Evolutionary conservation across 306 rosid species (phyloP), one percentile per base, ranked within the genome.

Genomic region (Pyrus betulifolia): DNA sequence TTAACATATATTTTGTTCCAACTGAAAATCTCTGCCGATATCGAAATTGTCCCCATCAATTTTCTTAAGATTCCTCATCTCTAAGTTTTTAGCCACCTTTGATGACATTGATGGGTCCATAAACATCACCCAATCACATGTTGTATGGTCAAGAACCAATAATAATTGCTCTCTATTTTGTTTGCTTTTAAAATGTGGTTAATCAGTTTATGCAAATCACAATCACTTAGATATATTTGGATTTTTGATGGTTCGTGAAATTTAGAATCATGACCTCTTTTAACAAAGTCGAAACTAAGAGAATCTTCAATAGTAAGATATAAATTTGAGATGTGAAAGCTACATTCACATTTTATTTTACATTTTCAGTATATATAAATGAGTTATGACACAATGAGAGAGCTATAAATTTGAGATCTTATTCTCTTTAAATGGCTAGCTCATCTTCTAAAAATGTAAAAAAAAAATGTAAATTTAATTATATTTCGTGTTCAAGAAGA

Each of bases 31-130:
- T 61, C 78, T 25, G 25, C 25, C 25, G 25, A 25, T 25, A 25
- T 84, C 82, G 40, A 78, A 87, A n/a, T 23, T 81, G 89, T 89
- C 90, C 38, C 85, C 86, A 79, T 52, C 64, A 63, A 46, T 44
- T 59, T 65, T 61, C 18, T 69, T 62, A 74, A 86, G 90, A 91
- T 89, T 87, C 93, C 92, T 86, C 82, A 87, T 91, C 92, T 83
- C 89, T 21, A 78, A 70, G 77, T 79, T 69, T 75, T 71, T 44
- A 31, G 67, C 78, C 71, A 74, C 63, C 74, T 22, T 76, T 46
- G 9, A 15, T 69, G 40, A 72, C 17, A 74, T 64, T 76, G 78
- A 79, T 8, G 1, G 23, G 51, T 5, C 42, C 85, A 54, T 22
- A 11, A 5, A 21, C 74, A 33, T 68, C 61, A 22, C 51, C 79